A percentile compares a stretch with the other conserved stretches of the same genome.
Evolutionary conservation across 2,329 filamentous ascomycete genomes (phyloP).

Genomic region (Calonectria leucothoes): DNA sequence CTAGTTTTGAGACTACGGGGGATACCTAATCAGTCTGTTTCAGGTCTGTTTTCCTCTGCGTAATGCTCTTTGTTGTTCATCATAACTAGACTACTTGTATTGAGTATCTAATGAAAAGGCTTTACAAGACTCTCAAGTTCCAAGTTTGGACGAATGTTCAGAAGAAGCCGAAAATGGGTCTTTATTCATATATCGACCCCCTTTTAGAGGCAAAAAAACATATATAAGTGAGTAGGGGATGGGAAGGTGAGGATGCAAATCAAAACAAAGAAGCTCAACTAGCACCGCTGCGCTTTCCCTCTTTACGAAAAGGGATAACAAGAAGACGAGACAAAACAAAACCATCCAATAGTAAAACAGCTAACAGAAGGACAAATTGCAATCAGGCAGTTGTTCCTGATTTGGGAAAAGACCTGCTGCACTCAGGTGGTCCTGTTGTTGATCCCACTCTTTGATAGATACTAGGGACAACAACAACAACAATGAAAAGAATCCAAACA

Average conservation of each 20-base stretch:
- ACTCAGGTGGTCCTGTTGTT: not conserved
- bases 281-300: not conserved
- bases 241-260: not conserved
- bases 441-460: not conserved
- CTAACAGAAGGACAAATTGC: not conserved
- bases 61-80: slow-evolving; percentile 9
- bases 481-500: not conserved
- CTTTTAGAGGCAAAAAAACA: not conserved
- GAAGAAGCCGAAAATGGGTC: not conserved
- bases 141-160: not conserved
- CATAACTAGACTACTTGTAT: not conserved
- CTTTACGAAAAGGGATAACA: too few relatives aligned
- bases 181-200: not conserved
- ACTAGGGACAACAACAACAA: not conserved
- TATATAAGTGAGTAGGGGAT: too few relatives aligned
- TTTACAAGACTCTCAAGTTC: not conserved
- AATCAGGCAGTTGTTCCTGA: not conserved
- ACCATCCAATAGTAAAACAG: not conserved
- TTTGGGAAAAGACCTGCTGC: not conserved
- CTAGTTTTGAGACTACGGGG: not conserved
- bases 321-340: not conserved
- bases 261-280: not conserved
- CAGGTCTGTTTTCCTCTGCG: not conserved
- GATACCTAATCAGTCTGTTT: not conserved
- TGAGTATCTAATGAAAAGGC: not conserved